Evolutionary conservation across 176 grass and related monocot species (phyloP).

Genomic region (Puya raimondii): DNA sequence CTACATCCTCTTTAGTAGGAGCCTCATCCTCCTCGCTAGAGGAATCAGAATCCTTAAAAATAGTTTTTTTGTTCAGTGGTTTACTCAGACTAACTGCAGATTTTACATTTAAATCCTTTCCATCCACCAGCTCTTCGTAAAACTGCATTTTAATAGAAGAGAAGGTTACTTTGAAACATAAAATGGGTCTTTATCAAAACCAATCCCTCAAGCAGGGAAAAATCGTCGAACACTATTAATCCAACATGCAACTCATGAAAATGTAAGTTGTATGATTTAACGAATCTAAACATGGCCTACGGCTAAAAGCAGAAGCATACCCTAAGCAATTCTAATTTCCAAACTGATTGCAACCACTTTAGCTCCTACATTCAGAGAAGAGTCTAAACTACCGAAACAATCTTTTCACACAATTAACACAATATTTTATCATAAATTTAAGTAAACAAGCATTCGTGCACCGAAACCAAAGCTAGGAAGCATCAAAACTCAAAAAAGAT

Average conservation of each 20-base stretch:
- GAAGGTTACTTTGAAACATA: background rate
- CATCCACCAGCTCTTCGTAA: constrained; percentile 61
- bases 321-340: too few relatives aligned
- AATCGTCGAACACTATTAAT: background rate
- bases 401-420: too few relatives aligned
- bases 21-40: constrained; percentile 50
- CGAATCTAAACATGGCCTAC: too few relatives aligned
- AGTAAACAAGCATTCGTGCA: too few relatives aligned
- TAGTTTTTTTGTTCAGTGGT: constrained; percentile 80
- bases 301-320: too few relatives aligned
- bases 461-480: too few relatives aligned
- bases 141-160: constrained; percentile 47
- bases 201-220: background rate
- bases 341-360: too few relatives aligned
- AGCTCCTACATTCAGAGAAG: too few relatives aligned
- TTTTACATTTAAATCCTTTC: constrained; percentile 29
- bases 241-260: background rate
- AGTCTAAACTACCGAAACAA: too few relatives aligned
- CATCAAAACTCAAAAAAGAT: too few relatives aligned
- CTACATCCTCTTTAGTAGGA: constrained; percentile 25
- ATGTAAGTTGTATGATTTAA: too few relatives aligned
- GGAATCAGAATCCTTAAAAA: constrained; percentile 73
- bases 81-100: constrained; percentile 31
- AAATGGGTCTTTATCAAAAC: background rate
- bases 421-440: too few relatives aligned